These are phyloP conservation scores for Amphicarpaea edgeworthii DNA, from an alignment of 306 rosid genomes.

Conservation along the genomic window DNA sequence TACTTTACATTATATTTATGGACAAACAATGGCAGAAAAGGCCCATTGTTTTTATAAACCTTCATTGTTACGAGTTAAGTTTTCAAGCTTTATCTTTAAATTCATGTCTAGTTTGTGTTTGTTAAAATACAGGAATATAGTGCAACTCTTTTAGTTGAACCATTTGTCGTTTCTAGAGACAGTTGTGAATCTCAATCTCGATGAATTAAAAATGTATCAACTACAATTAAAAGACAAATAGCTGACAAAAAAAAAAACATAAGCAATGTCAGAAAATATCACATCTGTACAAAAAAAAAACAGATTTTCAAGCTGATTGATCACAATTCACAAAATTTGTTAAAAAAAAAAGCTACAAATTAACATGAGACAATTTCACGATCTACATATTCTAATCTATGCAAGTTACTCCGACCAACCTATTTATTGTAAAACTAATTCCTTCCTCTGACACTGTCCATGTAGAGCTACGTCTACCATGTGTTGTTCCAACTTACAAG, in stretches of 20 bases:
- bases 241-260: neutral
- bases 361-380: conserved; percentile 28
- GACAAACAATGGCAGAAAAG: neutral
- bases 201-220: conserved; percentile 28
- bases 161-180: conserved; percentile 11
- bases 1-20: too few relatives aligned
- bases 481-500: conserved; percentile 20
- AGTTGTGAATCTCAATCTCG: conserved; percentile 1
- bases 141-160: conserved; percentile 25
- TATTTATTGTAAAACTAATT: conserved; percentile 25
- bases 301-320: conserved; percentile 17
- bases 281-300: conserved; percentile 43
- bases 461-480: conserved; percentile 46
- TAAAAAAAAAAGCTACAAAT: conserved; percentile 23
- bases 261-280: conserved; percentile 7
- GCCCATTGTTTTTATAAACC: neutral
- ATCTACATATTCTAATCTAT: conserved; percentile 40
- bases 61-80: neutral
- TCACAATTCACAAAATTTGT: conserved; percentile 43
- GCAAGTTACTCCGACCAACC: conserved; percentile 48
- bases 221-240: conserved; percentile 13
- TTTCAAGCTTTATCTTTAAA: neutral
- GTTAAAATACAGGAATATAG: neutral
- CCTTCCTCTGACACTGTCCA: conserved; percentile 24
- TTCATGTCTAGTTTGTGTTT: neutral